A percentile compares a stretch with the other conserved stretches of the same genome.
These are phyloP conservation scores for Phylloporus sp. DNA, from an alignment of 768 basidiomycete genomes.

Conservation along the genomic window DNA sequence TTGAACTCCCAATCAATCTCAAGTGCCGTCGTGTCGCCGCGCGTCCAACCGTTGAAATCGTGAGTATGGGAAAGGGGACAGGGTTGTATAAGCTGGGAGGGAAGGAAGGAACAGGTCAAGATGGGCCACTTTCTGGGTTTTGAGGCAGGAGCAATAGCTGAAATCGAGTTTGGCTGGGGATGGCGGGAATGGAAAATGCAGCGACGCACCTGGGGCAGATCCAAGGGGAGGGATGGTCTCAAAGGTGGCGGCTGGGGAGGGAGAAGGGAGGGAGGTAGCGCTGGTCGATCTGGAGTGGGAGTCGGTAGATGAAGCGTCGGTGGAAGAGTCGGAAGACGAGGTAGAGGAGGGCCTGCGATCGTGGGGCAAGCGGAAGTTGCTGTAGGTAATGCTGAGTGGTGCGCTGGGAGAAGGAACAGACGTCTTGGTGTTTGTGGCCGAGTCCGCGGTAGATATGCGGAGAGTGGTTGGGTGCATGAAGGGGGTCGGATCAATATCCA, in stretches of 20 bases:
- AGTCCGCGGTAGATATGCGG: constrained; percentile 27
- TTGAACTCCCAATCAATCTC: constrained; percentile 58
- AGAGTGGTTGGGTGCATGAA: constrained; percentile 41
- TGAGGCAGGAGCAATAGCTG: constrained; percentile 6
- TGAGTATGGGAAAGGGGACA: constrained; percentile 16
- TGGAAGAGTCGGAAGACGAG: constrained; percentile 23
- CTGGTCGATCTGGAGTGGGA: constrained; percentile 20
- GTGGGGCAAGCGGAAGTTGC: neutral
- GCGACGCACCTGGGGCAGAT: constrained; percentile 2
- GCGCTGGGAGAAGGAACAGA: constrained; percentile 9
- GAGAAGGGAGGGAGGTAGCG: constrained; percentile 31
- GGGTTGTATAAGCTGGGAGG: constrained; percentile 41
- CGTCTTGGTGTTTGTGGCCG: constrained; percentile 4
- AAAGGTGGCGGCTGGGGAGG: neutral
- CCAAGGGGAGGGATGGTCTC: constrained; percentile 1
- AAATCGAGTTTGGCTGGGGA: constrained; percentile 4
- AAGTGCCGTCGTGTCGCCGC: constrained; percentile 12
- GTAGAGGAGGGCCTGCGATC: constrained; percentile 33
- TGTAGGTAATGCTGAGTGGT: constrained; percentile 13
- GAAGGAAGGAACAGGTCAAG: constrained; percentile 50
- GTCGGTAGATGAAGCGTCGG: constrained; percentile 21
- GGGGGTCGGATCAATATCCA: constrained; percentile 26
- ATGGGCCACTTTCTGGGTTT: constrained; percentile 28
- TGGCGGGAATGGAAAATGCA: neutral
- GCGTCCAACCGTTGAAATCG: constrained; percentile 20